Evolutionary conservation across 768 basidiomycete species (phyloP).

Genomic region (Phylloporus sp.): DNA sequence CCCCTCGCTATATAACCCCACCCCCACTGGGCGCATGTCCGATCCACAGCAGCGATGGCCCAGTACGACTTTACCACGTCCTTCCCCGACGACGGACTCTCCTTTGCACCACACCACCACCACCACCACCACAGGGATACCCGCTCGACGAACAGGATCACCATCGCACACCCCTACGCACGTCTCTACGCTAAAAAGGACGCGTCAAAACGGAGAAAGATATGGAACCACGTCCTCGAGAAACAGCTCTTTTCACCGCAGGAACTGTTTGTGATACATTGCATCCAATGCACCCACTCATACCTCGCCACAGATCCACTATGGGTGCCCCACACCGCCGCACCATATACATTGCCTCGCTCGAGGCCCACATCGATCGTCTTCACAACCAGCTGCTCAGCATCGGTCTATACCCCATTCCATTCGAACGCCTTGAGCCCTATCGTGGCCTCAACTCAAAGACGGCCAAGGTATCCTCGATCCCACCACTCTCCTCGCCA

Average conservation of each 20-base stretch:
- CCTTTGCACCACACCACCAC: slow-evolving; percentile 11
- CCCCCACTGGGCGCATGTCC: not conserved
- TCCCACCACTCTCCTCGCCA: not conserved
- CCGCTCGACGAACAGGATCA: slow-evolving; percentile 24
- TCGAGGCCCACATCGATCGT: slow-evolving; percentile 69
- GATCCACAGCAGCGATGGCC: slow-evolving; percentile 16
- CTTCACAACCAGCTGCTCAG: slow-evolving; percentile 58
- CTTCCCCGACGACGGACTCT: slow-evolving; percentile 24
- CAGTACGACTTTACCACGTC: slow-evolving; percentile 10
- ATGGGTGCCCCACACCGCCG: slow-evolving; percentile 66
- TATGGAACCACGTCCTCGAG: slow-evolving; percentile 77
- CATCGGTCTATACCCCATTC: slow-evolving; percentile 54
- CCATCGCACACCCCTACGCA: slow-evolving; percentile 64
- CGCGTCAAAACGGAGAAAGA: slow-evolving; percentile 62
- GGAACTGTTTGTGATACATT: slow-evolving; percentile 58
- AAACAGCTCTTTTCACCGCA: slow-evolving; percentile 63
- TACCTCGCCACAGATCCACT: slow-evolving; percentile 44
- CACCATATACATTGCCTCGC: slow-evolving; percentile 65
- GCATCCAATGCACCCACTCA: no score
- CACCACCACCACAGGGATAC: slow-evolving; percentile 14
- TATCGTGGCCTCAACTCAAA: slow-evolving; percentile 73
- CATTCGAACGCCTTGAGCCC: slow-evolving; percentile 51
- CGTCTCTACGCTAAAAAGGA: slow-evolving; percentile 64
- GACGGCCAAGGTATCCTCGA: slow-evolving; percentile 59
- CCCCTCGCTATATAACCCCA: slow-evolving; percentile 20